phyloP scores from a whole-genome alignment of 2,329 filamentous ascomycete genomes.

The Xylaria hypoxylon region DNA sequence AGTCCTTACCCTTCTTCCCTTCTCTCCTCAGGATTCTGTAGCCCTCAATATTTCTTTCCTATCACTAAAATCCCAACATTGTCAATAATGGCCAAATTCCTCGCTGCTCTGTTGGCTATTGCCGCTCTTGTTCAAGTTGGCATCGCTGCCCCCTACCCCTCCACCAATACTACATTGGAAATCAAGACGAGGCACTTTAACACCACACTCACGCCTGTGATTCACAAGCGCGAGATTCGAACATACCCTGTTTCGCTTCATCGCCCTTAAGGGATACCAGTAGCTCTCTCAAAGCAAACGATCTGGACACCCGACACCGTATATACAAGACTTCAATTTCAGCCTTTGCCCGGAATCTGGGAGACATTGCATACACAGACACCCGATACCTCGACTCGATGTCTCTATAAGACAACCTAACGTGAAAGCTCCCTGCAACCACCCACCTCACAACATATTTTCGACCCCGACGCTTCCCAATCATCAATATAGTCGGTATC shows the following conservation, averaged over 20 bases:
- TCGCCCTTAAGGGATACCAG: constrained; percentile 40
- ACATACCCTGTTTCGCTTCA: constrained; percentile 45
- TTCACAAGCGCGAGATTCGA: constrained; percentile 42
- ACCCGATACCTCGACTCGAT: background rate
- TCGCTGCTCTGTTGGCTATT: constrained; percentile 47
- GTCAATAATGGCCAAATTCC: constrained; percentile 48
- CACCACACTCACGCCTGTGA: constrained; percentile 30
- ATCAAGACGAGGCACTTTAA: constrained; percentile 32
- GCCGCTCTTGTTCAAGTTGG: constrained; percentile 46
- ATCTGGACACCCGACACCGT: constrained; percentile 15
- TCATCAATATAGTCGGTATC: constrained; percentile 6
- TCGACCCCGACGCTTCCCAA: constrained; percentile 9
- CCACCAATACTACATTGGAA: constrained; percentile 31
- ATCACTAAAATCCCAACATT: constrained; percentile 27
- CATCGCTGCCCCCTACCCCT: constrained; percentile 44
- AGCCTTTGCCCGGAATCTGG: background rate
- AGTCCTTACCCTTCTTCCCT: constrained; percentile 30
- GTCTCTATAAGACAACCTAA: constrained; percentile 13
- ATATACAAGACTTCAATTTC: constrained; percentile 22
- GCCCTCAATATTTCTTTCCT: constrained; percentile 29
- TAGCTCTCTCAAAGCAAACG: background rate
- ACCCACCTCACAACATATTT: constrained; percentile 2
- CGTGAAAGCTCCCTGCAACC: background rate
- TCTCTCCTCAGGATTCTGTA: constrained; percentile 27
- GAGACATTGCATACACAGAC: background rate